Evolutionary conservation across 805 yeast species (phyloP).

Genomic region (Ogataea methanolica): DNA sequence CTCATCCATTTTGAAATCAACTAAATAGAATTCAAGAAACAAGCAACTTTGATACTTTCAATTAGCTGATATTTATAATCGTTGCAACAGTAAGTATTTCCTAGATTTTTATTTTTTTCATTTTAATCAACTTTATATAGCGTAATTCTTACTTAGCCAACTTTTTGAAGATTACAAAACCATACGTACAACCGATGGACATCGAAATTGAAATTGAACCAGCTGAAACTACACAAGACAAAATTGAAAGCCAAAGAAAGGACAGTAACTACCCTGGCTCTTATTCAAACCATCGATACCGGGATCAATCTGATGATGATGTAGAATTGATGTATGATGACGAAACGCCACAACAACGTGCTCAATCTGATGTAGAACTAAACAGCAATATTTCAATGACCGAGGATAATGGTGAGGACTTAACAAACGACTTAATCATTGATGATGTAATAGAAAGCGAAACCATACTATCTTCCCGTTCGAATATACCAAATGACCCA

Average conservation of each 20-base stretch:
- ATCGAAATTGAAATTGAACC: conserved; percentile 8
- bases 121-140: background rate
- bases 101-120: background rate
- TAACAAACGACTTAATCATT: background rate
- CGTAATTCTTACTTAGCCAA: background rate
- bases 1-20: too few relatives aligned
- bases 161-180: background rate
- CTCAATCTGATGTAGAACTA: conserved; percentile 9
- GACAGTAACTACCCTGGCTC: too few relatives aligned
- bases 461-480: background rate
- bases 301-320: background rate
- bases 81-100: background rate
- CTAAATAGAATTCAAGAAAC: too few relatives aligned
- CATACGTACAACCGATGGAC: conserved; percentile 5
- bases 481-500: background rate
- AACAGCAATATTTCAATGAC: conserved; percentile 7
- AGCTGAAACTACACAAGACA: background rate
- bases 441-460: conserved; percentile 1
- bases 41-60: too few relatives aligned
- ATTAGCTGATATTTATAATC: too few relatives aligned
- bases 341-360: background rate
- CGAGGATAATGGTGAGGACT: conserved; percentile 6
- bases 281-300: too few relatives aligned
- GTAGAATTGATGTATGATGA: conserved; percentile 1
- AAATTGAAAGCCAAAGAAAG: background rate